Evolutionary conservation across 1,284 basidiomycete species (phyloP), one percentile per base, ranked within the genome.

Genomic region (Cutaneotrichosporon cyanovorans): DNA sequence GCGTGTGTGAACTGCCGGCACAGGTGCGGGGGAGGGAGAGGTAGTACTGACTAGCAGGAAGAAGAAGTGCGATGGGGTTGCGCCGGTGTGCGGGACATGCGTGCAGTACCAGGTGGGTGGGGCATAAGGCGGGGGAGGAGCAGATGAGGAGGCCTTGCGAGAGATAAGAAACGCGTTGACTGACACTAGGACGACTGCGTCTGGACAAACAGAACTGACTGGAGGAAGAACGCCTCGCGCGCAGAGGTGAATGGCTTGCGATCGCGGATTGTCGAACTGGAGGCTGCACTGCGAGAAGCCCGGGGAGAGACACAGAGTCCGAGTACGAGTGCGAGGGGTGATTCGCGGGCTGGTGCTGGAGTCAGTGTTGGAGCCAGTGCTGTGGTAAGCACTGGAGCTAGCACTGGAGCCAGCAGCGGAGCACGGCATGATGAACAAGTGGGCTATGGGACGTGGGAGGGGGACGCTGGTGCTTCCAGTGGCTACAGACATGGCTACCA

Each of bases 61-160:
- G 41, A 56, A 59, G 45, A 66, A 65, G 46, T 68, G 66, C 42
- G 66, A 68, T 40, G 65, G 66, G 7, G 42, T 55, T 0, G 50
- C 50, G 21, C 66, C 65, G 1, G 49, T 55, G 2, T 68, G 66
- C 43, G 59, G 59, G 0, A 65, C 64, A 0, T 68, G 66, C 42
- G 49, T 42, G 25, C 51, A 61, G 2, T 64, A 62, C 52, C 63
- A 63, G 37, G 61, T 60, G 46, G 36, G 35, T 34, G 32, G 15
- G 25, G 15, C 23, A 31, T 15, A 15, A 31, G 30, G 8, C 30
- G 15, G 30, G 15, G 30, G 8, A 15, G 30, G 8, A 8, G 30
- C 30, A 15, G 30, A 8, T 31, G 30, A 31, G 30, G 15, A 15
- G 30, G 15, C 30, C 8, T 9, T 8, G 30, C 15, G 30, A 31